Evolutionary conservation across 768 basidiomycete species (phyloP), one percentile per base, ranked within the genome.

Genomic region (Scleroderma bovista): DNA sequence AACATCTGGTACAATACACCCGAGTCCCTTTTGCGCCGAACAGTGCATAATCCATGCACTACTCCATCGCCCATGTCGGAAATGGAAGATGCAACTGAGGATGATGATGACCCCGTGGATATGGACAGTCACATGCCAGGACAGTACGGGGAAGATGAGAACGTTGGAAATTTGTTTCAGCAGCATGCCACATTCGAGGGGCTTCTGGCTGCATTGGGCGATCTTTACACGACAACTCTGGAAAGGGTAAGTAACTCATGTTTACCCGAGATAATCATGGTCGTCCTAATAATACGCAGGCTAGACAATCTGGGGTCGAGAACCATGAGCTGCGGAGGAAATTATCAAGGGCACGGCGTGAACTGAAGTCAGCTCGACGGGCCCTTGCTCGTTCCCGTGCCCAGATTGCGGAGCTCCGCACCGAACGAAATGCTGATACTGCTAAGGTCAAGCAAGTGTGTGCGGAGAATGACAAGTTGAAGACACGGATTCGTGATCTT

Each of bases 31-130:
- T 26, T n/a, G 24, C 13, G 15, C 3, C 26, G 13, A n/a, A n/a
- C n/a, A n/a, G n/a, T n/a, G n/a, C n/a, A n/a, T n/a, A n/a, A n/a
- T n/a, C n/a, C 23, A 26, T n/a, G 34, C 13, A 23, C 23, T 43
- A 43, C 41, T 29, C 41, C 41, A 11, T 26, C 41, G 1, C 41
- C 41, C 7, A 8, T 29, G 9, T 43, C 40, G 22, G 19, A 22
- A 24, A 22, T 22, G 20, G 40, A 29, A 26, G 23, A 43, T 26
- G 16, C 17, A 6, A n/a, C 13, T 24, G 23, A 29, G 32, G 44
- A 55, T 33, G 15, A n/a, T 24, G 65, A 55, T 37, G 63, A 57
- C 47, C 34, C 52, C 16, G 2, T 2, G 42, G 43, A 34, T 19
- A 47, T 54, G 3, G 24, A 41, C 29, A 6, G n/a, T 11, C 20